Evolutionary conservation across 192 early-diverging fungal genomes (phyloP).

Genomic region (Podila minutissima): DNA sequence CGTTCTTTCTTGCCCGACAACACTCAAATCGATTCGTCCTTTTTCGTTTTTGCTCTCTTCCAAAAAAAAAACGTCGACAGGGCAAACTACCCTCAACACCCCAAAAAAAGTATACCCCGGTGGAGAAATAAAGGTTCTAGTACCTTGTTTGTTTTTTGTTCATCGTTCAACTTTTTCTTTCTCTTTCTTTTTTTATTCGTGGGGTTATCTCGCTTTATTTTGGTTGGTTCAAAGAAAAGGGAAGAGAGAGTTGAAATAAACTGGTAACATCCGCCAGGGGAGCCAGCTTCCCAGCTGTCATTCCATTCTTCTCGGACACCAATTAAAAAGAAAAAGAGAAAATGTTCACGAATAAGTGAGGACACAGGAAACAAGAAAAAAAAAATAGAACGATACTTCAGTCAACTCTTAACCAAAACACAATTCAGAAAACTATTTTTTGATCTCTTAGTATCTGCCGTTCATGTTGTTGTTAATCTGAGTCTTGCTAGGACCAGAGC

Average conservation of each 20-base stretch:
- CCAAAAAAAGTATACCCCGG: too few species aligned
- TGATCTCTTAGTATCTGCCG: constrained; percentile 11
- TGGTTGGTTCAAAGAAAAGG: neutral
- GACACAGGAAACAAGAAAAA: neutral
- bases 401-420: neutral
- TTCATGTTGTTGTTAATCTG: constrained; percentile 39
- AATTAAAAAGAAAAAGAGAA: neutral
- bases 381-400: neutral
- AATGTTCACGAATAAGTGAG: neutral
- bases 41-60: too few species aligned
- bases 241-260: neutral
- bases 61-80: too few species aligned
- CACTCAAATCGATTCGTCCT: too few species aligned
- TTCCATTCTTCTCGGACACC: neutral
- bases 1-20: too few species aligned
- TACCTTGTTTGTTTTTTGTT: neutral
- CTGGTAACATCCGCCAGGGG: neutral
- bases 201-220: neutral
- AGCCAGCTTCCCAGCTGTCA: neutral
- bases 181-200: neutral
- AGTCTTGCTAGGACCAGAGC: constrained; percentile 18
- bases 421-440: neutral
- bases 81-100: too few species aligned
- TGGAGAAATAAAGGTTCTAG: too few species aligned
- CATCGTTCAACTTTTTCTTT: neutral